Base-by-base conservation (phyloP, 345 rosid genomes). In the Hypericum androsaemum region DNA sequence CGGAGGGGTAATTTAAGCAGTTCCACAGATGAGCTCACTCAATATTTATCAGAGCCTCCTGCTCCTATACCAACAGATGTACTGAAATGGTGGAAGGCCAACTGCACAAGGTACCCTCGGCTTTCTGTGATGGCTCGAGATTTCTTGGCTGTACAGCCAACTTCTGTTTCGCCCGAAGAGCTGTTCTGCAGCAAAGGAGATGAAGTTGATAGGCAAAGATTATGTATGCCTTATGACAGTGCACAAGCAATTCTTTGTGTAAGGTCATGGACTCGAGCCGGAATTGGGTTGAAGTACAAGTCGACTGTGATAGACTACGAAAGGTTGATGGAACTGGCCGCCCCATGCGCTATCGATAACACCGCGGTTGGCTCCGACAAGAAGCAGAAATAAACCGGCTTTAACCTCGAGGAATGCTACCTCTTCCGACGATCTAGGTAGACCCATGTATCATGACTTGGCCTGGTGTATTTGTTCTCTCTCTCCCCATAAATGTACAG, bases 41-140 rank as follows among this genome's bases (percentile, higher is more conserved):
- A 82, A 50, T 90, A 86, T 68, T 82, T 90, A 13, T 77, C 95
- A 0, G 98, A 90, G 76, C 71, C 96, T 63, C 81, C 90, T 0
- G 89, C 88, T 49, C 84, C 89, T 7, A 84, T 84, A 65, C 82
- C 85, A 38, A 86, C 89, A 0, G 94, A 86, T 73, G 95, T 84
- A 32, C 52, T 90, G 52, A 94, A 90, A 51, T 90, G 98, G 96
- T 90, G 98, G 98, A 86, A 80, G 71, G 82, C 66, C 47, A 90
- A 86, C 66, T 76, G 89, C 54, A 67, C 89, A 9, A 83, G 98
- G 43, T 90, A 80, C 74, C 92, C 89, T 17, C 76, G 86, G 42
- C 86, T 90, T 28, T 86, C 90, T 15, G 66, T 62, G 39, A 90
- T 90, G 98, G 96, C 92, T 53, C 64, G 96, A 12, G 98, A 90